These are phyloP conservation scores for Luvunga scandens DNA, from an alignment of 345 rosid species.

Conservation along the genomic window DNA sequence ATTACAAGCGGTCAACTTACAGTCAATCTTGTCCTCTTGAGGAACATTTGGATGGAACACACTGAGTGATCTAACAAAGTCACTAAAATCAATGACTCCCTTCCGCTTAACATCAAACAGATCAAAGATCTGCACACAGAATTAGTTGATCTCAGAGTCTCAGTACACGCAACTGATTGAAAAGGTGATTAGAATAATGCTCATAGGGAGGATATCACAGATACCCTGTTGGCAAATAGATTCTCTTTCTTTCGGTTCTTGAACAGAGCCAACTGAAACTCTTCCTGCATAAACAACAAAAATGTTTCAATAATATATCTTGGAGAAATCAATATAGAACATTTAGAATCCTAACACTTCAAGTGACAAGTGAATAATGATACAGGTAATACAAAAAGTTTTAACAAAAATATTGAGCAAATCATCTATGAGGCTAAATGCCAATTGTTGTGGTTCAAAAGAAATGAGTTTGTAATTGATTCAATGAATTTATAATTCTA, in stretches of 20 bases:
- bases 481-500: neutral
- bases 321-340: neutral
- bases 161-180: neutral
- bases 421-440: neutral
- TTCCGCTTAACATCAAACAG: conserved; percentile 87
- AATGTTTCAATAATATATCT: neutral
- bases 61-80: conserved; percentile 83
- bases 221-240: conserved; percentile 92
- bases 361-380: neutral
- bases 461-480: neutral
- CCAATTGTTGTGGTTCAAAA: neutral
- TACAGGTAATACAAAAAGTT: neutral
- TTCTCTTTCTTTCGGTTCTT: conserved; percentile 88
- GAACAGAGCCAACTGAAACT: conserved; percentile 92
- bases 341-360: neutral
- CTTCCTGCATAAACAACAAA: conserved; percentile 65
- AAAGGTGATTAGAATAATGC: neutral
- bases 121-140: conserved; percentile 75
- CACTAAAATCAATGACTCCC: conserved; percentile 92
- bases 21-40: conserved; percentile 77
- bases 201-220: neutral
- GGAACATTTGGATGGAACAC: conserved; percentile 92
- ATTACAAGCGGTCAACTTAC: conserved; percentile 44
- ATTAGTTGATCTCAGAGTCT: neutral
- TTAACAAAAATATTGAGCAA: neutral